A percentile compares a stretch with the other conserved stretches of the same genome.
Evolutionary conservation across 2,329 filamentous ascomycete genomes (phyloP).

Genomic region (Verticillium longisporum): DNA sequence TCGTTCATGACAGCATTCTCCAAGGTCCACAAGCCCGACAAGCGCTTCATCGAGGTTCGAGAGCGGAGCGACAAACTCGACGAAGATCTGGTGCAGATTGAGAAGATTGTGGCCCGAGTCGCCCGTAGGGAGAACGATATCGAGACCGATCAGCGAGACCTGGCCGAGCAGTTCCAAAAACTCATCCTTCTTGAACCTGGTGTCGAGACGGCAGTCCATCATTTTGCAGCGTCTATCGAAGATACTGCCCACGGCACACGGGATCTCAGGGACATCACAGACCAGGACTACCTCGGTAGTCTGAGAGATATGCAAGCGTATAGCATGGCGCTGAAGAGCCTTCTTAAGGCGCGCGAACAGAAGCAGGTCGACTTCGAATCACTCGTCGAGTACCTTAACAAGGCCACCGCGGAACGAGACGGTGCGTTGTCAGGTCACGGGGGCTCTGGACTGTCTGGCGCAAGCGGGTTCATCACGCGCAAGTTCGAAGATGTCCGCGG

Average conservation of each 20-base stretch:
- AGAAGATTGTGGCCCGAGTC: constrained; percentile 91
- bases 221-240: constrained; percentile 81
- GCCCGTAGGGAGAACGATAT: constrained; percentile 82
- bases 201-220: constrained; percentile 73
- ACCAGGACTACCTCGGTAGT: constrained; percentile 90
- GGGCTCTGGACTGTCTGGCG: constrained; percentile 56
- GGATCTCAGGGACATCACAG: constrained; percentile 80
- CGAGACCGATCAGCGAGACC: constrained; percentile 79
- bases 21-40: constrained; percentile 92
- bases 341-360: constrained; percentile 90
- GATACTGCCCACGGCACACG: constrained; percentile 74
- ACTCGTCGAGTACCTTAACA: constrained; percentile 90
- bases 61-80: constrained; percentile 91
- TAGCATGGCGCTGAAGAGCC: constrained; percentile 74
- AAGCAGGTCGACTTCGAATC: constrained; percentile 98
- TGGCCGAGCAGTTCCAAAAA: constrained; percentile 91
- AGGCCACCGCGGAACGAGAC: constrained; percentile 82
- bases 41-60: constrained; percentile 87
- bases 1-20: constrained; percentile 96
- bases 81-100: constrained; percentile 85
- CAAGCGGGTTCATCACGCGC: constrained; percentile 79
- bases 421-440: constrained; percentile 58
- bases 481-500: constrained; percentile 97
- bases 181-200: constrained; percentile 84
- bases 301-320: constrained; percentile 95